Evolutionary conservation across 768 basidiomycete species (phyloP), one percentile per base, ranked within the genome.

Genomic region (Xerocomellus dryophilus): DNA sequence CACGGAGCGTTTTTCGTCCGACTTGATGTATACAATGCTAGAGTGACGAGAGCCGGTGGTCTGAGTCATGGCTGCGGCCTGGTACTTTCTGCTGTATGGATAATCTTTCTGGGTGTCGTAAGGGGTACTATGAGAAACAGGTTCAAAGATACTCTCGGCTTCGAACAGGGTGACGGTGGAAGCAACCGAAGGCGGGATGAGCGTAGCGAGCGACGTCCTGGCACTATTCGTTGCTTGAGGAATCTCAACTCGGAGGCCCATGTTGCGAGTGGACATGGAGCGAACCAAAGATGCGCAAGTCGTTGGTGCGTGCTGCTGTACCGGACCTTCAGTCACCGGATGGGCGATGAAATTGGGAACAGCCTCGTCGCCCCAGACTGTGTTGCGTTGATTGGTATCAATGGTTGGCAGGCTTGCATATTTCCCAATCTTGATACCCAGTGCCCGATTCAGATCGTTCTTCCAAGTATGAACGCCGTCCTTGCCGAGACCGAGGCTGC

Each of bases 121-220:
- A 1, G 85, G 85, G 0, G 86, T 87, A 64, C 84, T 87, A 66
- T 85, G 78, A 4, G 82, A 79, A 11, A 34, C 25, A 8, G 58
- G 62, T 34, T 65, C 66, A 18, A 64, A 57, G 9, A 35, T 36
- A 7, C 27, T 15, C 32, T 62, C 67, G 36, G 71, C 59, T 48
- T 87, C 85, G 61, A 85, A 86, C 17, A 86, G 69, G 1, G 84
- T 84, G 5, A 74, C 76, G 11, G 82, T 83, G 18, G 85, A 85
- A 7, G 82, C 79, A 3, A 84, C 81, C 11, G 83, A 85, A 7
- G 78, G 76, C 25, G 71, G 65, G 61, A 66, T 75, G 54, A 65
- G 74, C 69, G 74, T 75, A 44, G 68, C 72, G 9, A 82, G 51
- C 0, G 84, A 87, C 12, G 75, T 76, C 44, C 82, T 82, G 31